A percentile compares a stretch with the other conserved stretches of the same genome.
phyloP scores from a whole-genome alignment of 768 basidiomycete genomes.

The Amanita fuliginea region DNA sequence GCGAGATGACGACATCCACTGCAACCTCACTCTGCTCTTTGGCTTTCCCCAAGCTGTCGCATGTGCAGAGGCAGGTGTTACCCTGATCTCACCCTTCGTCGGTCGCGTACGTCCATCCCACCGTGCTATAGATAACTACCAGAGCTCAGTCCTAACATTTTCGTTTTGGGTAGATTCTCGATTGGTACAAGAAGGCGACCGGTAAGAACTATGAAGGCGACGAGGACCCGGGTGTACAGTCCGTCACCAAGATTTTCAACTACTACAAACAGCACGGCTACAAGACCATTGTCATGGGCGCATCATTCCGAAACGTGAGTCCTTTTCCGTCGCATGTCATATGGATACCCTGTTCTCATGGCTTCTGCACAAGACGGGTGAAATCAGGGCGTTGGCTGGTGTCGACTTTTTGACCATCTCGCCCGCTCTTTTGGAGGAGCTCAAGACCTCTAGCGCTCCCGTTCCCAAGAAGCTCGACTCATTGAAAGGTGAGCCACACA shows the following conservation, averaged over 20 bases:
- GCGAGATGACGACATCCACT: slow-evolving; percentile 87
- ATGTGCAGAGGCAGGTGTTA: slow-evolving; percentile 96
- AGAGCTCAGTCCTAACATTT: slow-evolving; percentile 2
- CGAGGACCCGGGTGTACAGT: slow-evolving; percentile 91
- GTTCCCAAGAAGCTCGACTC: slow-evolving; percentile 84
- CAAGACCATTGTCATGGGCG: slow-evolving; percentile 99
- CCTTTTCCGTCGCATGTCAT: neutral
- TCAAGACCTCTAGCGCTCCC: slow-evolving; percentile 65
- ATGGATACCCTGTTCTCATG: neutral
- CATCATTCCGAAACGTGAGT: slow-evolving; percentile 95
- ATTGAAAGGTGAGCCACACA: slow-evolving; percentile 34
- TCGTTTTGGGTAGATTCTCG: slow-evolving; percentile 62
- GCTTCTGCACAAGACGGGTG: slow-evolving; percentile 45
- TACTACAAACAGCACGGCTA: slow-evolving; percentile 99
- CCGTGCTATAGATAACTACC: slow-evolving; percentile 5
- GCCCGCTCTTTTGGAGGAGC: slow-evolving; percentile 83
- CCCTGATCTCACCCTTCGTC: slow-evolving; percentile 98
- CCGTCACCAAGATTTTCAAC: slow-evolving; percentile 96
- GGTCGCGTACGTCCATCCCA: slow-evolving; percentile 61
- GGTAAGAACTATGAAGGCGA: slow-evolving; percentile 86
- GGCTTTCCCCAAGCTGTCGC: slow-evolving; percentile 98
- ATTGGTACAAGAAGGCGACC: slow-evolving; percentile 95
- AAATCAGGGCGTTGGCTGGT: slow-evolving; percentile 92
- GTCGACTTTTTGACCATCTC: slow-evolving; percentile 97
- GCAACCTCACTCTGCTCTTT: slow-evolving; percentile 98